A percentile compares a stretch with the other conserved stretches of the same genome.
phyloP scores from a whole-genome alignment of 495 filamentous ascomycete species.

The Amorphotheca resinae region DNA sequence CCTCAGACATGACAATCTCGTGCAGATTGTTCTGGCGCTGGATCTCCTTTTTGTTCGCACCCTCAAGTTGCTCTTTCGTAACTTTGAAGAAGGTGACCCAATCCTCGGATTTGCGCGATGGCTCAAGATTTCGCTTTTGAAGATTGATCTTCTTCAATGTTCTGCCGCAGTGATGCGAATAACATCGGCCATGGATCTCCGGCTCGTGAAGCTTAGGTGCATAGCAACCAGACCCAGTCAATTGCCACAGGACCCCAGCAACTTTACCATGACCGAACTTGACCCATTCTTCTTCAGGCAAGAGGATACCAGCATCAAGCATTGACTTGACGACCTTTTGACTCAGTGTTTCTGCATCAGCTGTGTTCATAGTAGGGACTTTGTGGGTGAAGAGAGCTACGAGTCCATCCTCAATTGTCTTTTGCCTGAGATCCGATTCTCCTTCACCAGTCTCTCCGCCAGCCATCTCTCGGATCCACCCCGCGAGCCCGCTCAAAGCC shows the following conservation, averaged over 20 bases:
- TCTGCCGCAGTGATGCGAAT: constrained; percentile 85
- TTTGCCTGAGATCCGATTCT: constrained; percentile 65
- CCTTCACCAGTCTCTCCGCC: constrained; percentile 55
- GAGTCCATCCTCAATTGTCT: constrained; percentile 72
- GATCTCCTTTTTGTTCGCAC: constrained; percentile 70
- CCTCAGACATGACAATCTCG: constrained; percentile 91
- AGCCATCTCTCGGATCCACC: constrained; percentile 79
- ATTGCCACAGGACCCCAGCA: constrained; percentile 81
- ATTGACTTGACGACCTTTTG: constrained; percentile 70
- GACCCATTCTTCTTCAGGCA: constrained; percentile 95
- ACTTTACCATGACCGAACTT: constrained; percentile 68
- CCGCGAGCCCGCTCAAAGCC: constrained; percentile 78
- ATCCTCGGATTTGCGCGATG: constrained; percentile 58
- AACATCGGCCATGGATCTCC: constrained; percentile 67
- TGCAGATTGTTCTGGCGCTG: constrained; percentile 90
- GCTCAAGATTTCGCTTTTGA: constrained; percentile 52
- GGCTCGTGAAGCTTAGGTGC: constrained; percentile 67
- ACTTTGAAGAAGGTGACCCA: constrained; percentile 90
- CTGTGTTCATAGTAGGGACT: constrained; percentile 97
- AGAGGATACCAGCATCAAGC: constrained; percentile 62
- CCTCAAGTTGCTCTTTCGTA: constrained; percentile 58
- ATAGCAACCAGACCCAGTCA: constrained; percentile 91
- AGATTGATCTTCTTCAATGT: constrained; percentile 92
- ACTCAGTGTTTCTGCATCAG: constrained; percentile 84
- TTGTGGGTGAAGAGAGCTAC: constrained; percentile 89